Evolutionary conservation across 2,329 filamentous ascomycete species (phyloP).

Genomic region (Stenocarpella maydis): DNA sequence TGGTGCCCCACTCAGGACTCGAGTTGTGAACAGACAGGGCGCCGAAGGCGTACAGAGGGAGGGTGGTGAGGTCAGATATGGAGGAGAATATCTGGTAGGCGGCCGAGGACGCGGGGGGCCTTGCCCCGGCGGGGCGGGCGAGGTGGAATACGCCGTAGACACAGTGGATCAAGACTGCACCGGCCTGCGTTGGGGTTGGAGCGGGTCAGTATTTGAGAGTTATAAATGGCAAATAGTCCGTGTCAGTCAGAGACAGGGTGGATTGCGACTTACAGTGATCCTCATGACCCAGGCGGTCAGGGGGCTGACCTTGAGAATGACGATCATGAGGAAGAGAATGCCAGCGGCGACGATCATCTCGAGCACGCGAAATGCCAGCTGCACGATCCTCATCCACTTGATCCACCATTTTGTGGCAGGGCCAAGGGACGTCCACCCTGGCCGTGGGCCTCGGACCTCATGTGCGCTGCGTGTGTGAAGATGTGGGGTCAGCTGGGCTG

Average conservation of each 20-base stretch:
- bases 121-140: constrained; percentile 70
- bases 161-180: constrained; percentile 75
- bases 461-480: constrained; percentile 58
- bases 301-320: constrained; percentile 73
- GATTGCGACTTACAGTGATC: constrained; percentile 68
- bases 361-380: constrained; percentile 72
- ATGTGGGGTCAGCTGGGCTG: constrained; percentile 26
- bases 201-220: constrained; percentile 33
- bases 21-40: constrained; percentile 56
- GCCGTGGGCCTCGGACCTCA: constrained; percentile 68
- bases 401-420: constrained; percentile 75
- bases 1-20: constrained; percentile 68
- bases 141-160: constrained; percentile 86
- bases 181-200: constrained; percentile 63
- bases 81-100: constrained; percentile 89
- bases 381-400: constrained; percentile 71
- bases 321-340: constrained; percentile 77
- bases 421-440: constrained; percentile 72
- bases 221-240: neutral
- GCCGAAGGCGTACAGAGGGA: constrained; percentile 66
- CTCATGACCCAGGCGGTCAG: constrained; percentile 78
- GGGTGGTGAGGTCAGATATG: constrained; percentile 69
- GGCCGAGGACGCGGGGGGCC: constrained; percentile 81
- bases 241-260: neutral
- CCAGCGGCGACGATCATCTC: constrained; percentile 75